Percentiles rank a stretch among this genome's conserved stretches.
Conservation (phyloP, 2,329 filamentous ascomycete genomes). For the Lecanosticta acicola region DNA sequence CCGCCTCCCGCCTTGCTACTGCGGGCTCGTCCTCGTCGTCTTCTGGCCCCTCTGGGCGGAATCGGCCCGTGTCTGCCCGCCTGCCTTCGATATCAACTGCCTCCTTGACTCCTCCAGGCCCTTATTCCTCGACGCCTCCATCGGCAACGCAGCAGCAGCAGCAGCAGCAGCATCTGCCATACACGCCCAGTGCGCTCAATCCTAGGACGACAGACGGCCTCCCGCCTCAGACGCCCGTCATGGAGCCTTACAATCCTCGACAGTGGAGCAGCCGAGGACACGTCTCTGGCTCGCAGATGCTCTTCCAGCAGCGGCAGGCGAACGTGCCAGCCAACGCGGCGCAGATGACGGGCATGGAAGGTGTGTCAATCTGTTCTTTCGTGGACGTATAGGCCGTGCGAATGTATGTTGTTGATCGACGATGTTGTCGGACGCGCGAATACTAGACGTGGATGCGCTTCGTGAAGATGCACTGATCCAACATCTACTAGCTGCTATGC, state of each 20-base stretch:
- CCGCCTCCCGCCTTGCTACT: slow-evolving; percentile 24
- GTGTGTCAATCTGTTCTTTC: slow-evolving; percentile 29
- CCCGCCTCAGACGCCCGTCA: slow-evolving; percentile 20
- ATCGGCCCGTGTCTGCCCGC: slow-evolving; percentile 10
- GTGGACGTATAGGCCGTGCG: no score
- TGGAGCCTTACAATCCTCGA: slow-evolving; percentile 45
- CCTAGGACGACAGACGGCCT: slow-evolving; percentile 15
- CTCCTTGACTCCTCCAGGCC: slow-evolving; percentile 26
- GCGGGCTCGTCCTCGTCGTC: slow-evolving; percentile 12
- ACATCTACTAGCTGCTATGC: slow-evolving; percentile 39
- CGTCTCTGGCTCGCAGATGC: slow-evolving; percentile 35
- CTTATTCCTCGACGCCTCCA: slow-evolving; percentile 24
- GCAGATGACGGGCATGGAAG: slow-evolving; percentile 46
- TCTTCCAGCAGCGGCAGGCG: slow-evolving; percentile 29
- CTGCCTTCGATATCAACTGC: slow-evolving; percentile 25
- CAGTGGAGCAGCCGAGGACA: slow-evolving; percentile 43
- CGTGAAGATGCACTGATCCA: neutral
- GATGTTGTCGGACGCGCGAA: no score
- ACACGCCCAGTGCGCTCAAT: slow-evolving; percentile 23
- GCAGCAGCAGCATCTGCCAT: slow-evolving; percentile 33
- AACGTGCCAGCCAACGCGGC: slow-evolving; percentile 29
- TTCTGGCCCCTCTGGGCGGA: slow-evolving; percentile 11
- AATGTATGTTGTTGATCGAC: no score
- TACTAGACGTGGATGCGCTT: no score
- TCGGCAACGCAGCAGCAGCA: slow-evolving; percentile 21